Evolutionary conservation across 495 filamentous ascomycete genomes (phyloP), one percentile per base, ranked within the genome.

Genomic region (Endocarpon pusillum): DNA sequence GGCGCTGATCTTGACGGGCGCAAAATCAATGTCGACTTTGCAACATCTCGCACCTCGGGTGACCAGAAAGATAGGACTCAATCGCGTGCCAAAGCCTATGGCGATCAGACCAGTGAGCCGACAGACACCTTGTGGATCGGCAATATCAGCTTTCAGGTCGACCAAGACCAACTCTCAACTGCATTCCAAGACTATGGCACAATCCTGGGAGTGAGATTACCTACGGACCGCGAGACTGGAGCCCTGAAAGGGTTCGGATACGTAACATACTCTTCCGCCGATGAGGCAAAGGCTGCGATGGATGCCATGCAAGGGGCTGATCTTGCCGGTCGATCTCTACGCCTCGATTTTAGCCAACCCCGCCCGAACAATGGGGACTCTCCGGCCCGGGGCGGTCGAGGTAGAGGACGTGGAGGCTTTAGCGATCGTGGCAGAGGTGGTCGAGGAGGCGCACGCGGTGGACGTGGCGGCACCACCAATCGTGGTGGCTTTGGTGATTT

Each of bases 191-290:
- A 69, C 38, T 67, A 76, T 47, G 73, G 71, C 40, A 59, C 53
- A 43, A 72, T 96, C 52, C 62, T 72, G 39, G 76, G 78, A 44
- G 73, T 94, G 39, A 73, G 84, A 45, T 74, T 97, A 33, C 91
- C 91, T 27, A 96, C 87, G 37, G 82, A 96, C 48, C 66, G 58
- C 66, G 84, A 93, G 20, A 70, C 74, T 39, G 89, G 87, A 31
- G 72, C 75, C 35, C 78, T 71, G 52, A 94, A 96, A 72, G 89
- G 89, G 35, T 96, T 91, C 53, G 91, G 81, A 31, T 97, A 97
- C 54, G 77, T 97, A 33, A 74, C 77, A 45, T 93, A 81, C 64
- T 55, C 58, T 25, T 81, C 76, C 9, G 58, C 92, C 33, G 89
- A 94, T 8, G 86, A 94, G 48, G 83, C 89, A 35, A 78, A 76